Percentiles rank a stretch among this genome's conserved stretches.
These are phyloP conservation scores for Mollisia scopiformis DNA, from an alignment of 2,329 filamentous ascomycete genomes.

Conservation along the genomic window DNA sequence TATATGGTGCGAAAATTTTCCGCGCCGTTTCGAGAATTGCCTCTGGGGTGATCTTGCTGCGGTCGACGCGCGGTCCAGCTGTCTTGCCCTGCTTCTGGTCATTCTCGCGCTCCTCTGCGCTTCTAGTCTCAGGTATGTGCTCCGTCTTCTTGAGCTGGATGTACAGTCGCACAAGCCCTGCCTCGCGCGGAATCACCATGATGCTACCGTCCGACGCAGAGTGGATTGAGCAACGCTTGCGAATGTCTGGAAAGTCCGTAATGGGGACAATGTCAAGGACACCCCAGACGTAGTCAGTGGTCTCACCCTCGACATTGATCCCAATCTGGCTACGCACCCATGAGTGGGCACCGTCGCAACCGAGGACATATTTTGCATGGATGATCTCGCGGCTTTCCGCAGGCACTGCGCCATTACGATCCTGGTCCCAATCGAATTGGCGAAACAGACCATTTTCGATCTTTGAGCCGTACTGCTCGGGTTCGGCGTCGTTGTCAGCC, in stretches of 20 bases:
- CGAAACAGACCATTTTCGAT: constrained; percentile 43
- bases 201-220: constrained; percentile 54
- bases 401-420: constrained; percentile 46
- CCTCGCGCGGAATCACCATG: constrained; percentile 64
- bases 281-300: constrained; percentile 60
- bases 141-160: constrained; percentile 58
- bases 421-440: constrained; percentile 34
- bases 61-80: no score
- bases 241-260: constrained; percentile 60
- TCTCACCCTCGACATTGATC: constrained; percentile 51
- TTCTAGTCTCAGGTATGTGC: constrained; percentile 45
- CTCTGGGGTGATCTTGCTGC: constrained; percentile 65
- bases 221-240: constrained; percentile 58
- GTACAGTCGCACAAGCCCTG: constrained; percentile 61
- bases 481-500: constrained; percentile 59
- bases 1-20: constrained; percentile 69
- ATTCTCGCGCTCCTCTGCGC: no score
- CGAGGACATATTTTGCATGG: constrained; percentile 66
- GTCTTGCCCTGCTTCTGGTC: no score
- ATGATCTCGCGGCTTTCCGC: constrained; percentile 60
- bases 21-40: constrained; percentile 65
- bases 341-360: constrained; percentile 60
- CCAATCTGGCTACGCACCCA: constrained; percentile 53
- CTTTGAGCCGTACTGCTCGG: constrained; percentile 43
- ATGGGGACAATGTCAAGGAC: constrained; percentile 50